Conservation (phyloP, 2,329 filamentous ascomycete species). For the Bipolaris zeicola region DNA sequence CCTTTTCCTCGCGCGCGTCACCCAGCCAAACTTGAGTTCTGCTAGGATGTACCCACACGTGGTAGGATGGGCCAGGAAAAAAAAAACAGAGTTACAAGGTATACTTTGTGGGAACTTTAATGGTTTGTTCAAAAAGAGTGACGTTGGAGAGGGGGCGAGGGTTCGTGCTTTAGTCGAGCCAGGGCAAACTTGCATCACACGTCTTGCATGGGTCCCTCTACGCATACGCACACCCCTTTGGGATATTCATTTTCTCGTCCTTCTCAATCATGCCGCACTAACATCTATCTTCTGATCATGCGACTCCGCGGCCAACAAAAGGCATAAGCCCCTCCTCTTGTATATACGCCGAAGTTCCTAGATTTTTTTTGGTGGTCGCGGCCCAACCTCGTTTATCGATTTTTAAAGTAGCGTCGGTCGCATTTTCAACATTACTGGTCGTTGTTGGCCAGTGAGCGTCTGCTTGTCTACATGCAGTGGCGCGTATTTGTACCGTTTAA, state of each 20-base stretch:
- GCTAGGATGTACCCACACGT: background rate
- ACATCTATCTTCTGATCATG: background rate
- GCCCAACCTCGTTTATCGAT: slow-evolving; percentile 11
- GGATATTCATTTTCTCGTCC: background rate
- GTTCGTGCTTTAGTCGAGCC: background rate
- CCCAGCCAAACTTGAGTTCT: background rate
- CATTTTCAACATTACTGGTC: background rate
- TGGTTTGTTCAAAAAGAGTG: background rate
- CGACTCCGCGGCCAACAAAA: background rate
- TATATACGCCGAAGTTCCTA: background rate
- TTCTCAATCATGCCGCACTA: background rate
- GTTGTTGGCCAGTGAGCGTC: background rate
- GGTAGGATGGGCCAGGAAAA: background rate
- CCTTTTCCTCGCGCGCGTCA: background rate
- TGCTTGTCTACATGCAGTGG: background rate
- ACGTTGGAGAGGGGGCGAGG: background rate
- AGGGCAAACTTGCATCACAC: background rate
- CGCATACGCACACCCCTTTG: background rate
- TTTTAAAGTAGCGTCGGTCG: slow-evolving; percentile 3
- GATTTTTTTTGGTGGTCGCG: slow-evolving; percentile 1
- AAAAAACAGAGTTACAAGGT: background rate
- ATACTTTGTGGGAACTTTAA: background rate
- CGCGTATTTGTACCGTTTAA: slow-evolving; percentile 22
- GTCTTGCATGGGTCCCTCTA: background rate
- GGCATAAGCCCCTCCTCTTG: background rate